phyloP scores from a whole-genome alignment of 2,329 filamentous ascomycete genomes.

The Lecanosticta acicola region DNA sequence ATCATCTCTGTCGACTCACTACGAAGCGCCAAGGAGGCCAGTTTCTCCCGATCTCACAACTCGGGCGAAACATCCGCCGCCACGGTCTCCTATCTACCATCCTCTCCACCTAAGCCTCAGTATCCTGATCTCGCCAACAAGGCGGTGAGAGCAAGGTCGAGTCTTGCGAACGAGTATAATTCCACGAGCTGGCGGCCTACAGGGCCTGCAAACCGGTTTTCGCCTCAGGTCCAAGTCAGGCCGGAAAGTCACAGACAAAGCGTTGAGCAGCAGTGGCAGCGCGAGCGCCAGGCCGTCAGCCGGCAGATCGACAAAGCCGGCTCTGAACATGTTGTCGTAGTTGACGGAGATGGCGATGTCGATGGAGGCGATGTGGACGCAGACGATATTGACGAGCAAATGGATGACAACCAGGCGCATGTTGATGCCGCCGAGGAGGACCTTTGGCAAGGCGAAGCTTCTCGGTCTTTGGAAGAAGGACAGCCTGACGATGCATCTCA shows the following conservation, averaged over 20 bases:
- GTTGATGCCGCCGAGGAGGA: slow-evolving; percentile 32
- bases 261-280: slow-evolving; percentile 13
- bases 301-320: slow-evolving; percentile 16
- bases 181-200: slow-evolving; percentile 26
- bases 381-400: slow-evolving; percentile 13
- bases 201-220: slow-evolving; percentile 3
- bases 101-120: slow-evolving; percentile 26
- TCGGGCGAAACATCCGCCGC: slow-evolving; percentile 9
- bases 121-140: slow-evolving; percentile 21
- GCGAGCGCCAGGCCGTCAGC: slow-evolving; percentile 18
- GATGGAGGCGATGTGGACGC: slow-evolving; percentile 12
- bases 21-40: slow-evolving; percentile 29
- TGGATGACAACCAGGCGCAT: background rate
- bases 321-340: slow-evolving; percentile 18
- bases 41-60: slow-evolving; percentile 11
- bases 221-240: background rate
- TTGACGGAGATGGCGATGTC: slow-evolving; percentile 14
- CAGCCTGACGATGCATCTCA: too few species aligned
- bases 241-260: background rate
- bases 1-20: slow-evolving; percentile 47
- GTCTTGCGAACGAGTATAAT: slow-evolving; percentile 12
- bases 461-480: slow-evolving; percentile 30
- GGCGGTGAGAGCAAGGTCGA: slow-evolving; percentile 10
- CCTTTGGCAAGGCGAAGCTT: slow-evolving; percentile 47
- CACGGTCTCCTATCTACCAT: slow-evolving; percentile 28